A percentile compares a stretch with the other conserved stretches of the same genome.
phyloP scores from a whole-genome alignment of 352 stramenopile genomes.

The Phytophthora megakarya region DNA sequence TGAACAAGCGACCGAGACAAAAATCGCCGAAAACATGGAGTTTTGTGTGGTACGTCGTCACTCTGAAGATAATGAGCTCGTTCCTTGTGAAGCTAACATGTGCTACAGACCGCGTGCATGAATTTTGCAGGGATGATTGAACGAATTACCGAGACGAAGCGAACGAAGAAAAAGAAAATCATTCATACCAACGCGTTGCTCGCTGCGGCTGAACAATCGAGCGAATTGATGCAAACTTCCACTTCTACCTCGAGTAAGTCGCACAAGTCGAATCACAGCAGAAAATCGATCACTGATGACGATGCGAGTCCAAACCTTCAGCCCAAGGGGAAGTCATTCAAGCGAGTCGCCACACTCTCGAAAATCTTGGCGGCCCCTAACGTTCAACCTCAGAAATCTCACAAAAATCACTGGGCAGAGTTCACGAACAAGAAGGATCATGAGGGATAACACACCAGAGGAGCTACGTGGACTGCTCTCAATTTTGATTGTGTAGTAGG shows the following conservation, averaged over 20 bases:
- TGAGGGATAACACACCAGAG: neutral
- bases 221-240: neutral
- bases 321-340: constrained; percentile 5
- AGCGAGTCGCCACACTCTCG: constrained; percentile 23
- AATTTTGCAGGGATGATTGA: constrained; percentile 30
- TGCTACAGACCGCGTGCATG: constrained; percentile 22
- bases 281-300: neutral
- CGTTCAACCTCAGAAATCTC: constrained; percentile 4
- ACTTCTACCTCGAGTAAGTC: neutral
- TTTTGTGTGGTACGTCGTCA: constrained; percentile 37
- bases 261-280: neutral
- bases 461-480: neutral
- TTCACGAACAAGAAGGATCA: constrained; percentile 7
- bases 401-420: constrained; percentile 11
- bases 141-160: constrained; percentile 7
- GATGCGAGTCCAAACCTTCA: neutral
- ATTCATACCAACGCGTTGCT: constrained; percentile 23
- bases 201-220: constrained; percentile 12
- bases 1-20: constrained; percentile 31
- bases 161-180: neutral
- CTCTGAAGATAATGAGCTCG: neutral
- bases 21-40: constrained; percentile 46
- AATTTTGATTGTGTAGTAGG: constrained; percentile 16
- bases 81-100: constrained; percentile 5
- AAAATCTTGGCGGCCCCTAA: constrained; percentile 18